Evolutionary conservation across 129 eudicot genomes (phyloP).

Genomic region (Silybum marianum): DNA sequence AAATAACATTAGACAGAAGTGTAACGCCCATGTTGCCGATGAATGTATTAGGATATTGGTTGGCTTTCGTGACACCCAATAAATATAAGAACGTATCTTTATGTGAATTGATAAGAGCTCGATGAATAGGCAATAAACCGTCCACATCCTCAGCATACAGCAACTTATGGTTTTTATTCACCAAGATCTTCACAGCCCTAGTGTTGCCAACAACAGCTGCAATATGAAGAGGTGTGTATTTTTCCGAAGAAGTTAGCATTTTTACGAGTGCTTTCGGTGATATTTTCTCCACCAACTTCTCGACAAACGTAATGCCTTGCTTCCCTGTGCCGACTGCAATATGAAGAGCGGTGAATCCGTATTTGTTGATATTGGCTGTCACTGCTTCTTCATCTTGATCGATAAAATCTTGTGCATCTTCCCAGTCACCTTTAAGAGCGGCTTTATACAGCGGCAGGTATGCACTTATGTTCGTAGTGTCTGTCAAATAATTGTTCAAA

Average conservation of each 20-base stretch:
- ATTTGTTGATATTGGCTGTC: constrained; percentile 37
- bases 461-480: constrained; percentile 20
- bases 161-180: constrained; percentile 23
- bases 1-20: constrained; percentile 37
- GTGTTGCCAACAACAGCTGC: constrained; percentile 48
- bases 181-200: constrained; percentile 34
- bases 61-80: constrained; percentile 37
- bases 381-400: constrained; percentile 28
- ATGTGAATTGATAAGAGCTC: constrained; percentile 41
- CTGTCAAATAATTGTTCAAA: constrained; percentile 27
- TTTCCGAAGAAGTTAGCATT: constrained; percentile 38
- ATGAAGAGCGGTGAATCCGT: constrained; percentile 38
- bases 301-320: constrained; percentile 41
- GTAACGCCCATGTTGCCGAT: constrained; percentile 36
- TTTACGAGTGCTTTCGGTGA: constrained; percentile 28
- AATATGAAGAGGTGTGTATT: constrained; percentile 41
- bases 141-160: constrained; percentile 36
- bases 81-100: constrained; percentile 38
- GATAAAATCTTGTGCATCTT: constrained; percentile 31
- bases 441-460: constrained; percentile 48
- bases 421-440: constrained; percentile 50
- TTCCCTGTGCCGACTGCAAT: constrained; percentile 43
- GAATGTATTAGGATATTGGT: constrained; percentile 38
- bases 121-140: constrained; percentile 33
- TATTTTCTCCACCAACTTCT: constrained; percentile 34